Evolutionary conservation across 2,329 filamentous ascomycete species (phyloP).

Genomic region (Lomentospora prolificans): DNA sequence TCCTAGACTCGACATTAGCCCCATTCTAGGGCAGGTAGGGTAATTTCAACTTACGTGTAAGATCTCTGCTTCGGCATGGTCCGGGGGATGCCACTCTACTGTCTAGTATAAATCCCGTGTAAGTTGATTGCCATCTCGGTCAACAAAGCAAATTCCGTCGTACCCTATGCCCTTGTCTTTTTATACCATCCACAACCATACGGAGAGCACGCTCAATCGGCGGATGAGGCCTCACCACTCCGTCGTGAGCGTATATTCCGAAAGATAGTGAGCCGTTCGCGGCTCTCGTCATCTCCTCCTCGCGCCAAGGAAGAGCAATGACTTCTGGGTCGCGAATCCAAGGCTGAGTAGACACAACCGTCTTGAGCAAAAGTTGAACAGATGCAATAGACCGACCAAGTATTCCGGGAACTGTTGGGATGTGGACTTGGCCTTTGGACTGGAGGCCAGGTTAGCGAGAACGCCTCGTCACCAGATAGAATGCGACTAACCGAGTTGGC

Average conservation of each 20-base stretch:
- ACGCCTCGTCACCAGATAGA: not conserved
- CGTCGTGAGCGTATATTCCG: conserved; percentile 3
- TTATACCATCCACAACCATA: not conserved
- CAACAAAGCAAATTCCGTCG: not conserved
- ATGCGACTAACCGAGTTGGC: conserved; percentile 6
- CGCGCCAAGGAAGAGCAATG: conserved; percentile 1
- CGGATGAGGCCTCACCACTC: conserved; percentile 8
- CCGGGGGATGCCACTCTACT: conserved; percentile 4
- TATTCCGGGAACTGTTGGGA: conserved; percentile 1
- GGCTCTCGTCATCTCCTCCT: not conserved
- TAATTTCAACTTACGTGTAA: not conserved
- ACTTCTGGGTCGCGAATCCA: conserved; percentile 5
- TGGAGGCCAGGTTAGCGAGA: not conserved
- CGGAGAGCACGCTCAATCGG: conserved; percentile 7
- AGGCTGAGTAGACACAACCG: not conserved
- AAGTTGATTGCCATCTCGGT: not conserved
- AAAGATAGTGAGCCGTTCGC: not conserved
- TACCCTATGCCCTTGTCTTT: not conserved
- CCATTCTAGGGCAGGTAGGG: not conserved
- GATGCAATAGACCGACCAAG: not conserved
- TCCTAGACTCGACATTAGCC: not conserved
- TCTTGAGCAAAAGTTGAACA: not conserved
- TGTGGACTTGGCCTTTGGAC: conserved; percentile 5
- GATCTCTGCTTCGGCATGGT: not conserved
- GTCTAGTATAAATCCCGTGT: not conserved